Evolutionary conservation across 164 flowering plant species (phyloP).

Genomic region (Kalanchoe fedtschenkoi): DNA sequence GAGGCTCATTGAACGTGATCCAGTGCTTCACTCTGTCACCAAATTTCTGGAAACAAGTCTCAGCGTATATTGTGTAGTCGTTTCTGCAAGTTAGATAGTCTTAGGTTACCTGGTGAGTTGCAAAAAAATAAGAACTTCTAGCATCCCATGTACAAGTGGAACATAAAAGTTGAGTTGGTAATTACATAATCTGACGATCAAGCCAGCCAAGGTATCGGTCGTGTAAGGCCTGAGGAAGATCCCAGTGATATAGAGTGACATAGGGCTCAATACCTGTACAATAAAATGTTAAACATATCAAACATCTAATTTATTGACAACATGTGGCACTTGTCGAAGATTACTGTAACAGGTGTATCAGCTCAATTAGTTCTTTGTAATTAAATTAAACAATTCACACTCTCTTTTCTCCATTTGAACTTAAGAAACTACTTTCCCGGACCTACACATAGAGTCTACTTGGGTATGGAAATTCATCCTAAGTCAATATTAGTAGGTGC

Average conservation of each 20-base stretch:
- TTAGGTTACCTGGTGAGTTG: not conserved
- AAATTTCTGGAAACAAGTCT: slow-evolving; percentile 69
- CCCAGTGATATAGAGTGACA: slow-evolving; percentile 89
- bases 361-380: not conserved
- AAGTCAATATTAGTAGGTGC: not conserved
- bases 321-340: not conserved
- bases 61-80: slow-evolving; percentile 42
- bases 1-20: slow-evolving; percentile 95
- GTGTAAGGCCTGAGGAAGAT: slow-evolving; percentile 75
- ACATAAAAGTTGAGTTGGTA: not conserved
- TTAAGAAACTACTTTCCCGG: not conserved
- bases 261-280: slow-evolving; percentile 81
- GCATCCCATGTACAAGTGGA: not conserved
- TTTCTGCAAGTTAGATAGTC: not conserved
- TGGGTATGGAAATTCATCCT: not conserved
- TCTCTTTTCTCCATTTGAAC: not conserved
- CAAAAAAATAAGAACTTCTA: not conserved
- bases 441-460: not conserved
- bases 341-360: not conserved
- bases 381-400: not conserved
- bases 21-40: slow-evolving; percentile 94
- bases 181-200: slow-evolving; percentile 52
- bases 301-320: not conserved
- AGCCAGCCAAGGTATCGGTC: slow-evolving; percentile 84
- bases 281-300: not conserved